Conservation (phyloP, 1,284 basidiomycete genomes). For the Trichosporon sp. region DNA sequence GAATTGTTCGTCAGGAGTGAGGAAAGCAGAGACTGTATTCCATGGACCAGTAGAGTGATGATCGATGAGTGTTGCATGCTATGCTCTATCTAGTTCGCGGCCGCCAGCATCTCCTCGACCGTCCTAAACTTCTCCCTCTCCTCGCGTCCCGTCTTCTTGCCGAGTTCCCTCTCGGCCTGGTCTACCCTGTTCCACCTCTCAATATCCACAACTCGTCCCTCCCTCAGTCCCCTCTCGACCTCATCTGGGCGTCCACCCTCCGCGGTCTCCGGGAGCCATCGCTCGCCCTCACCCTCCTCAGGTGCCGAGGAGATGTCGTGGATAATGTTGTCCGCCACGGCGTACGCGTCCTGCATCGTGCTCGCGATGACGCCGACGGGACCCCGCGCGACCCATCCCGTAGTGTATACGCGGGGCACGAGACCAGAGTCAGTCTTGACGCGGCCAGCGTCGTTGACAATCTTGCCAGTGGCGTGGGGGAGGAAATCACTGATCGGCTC, state of each 20-base stretch:
- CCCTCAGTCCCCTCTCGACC: constrained; percentile 31
- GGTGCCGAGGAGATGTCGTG: constrained; percentile 37
- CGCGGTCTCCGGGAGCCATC: constrained; percentile 29
- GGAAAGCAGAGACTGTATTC: no score
- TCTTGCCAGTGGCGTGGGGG: constrained; percentile 56
- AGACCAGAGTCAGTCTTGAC: constrained; percentile 48
- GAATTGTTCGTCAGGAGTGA: no score
- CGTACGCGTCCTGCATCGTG: constrained; percentile 92
- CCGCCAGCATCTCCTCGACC: constrained; percentile 63
- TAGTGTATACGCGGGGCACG: constrained; percentile 75
- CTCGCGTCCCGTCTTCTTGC: constrained; percentile 38
- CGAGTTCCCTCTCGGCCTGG: constrained; percentile 38
- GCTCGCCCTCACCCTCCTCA: background rate
- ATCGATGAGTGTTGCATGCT: background rate
- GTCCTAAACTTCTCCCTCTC: constrained; percentile 58
- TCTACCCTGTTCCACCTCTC: constrained; percentile 51
- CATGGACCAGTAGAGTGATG: background rate
- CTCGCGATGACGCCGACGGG: constrained; percentile 89
- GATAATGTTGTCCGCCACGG: constrained; percentile 47
- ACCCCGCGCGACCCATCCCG: constrained; percentile 91
- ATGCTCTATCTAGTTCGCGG: background rate
- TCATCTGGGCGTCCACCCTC: constrained; percentile 41
- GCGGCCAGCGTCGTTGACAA: constrained; percentile 54
- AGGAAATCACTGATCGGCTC: constrained; percentile 61
- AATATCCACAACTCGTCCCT: constrained; percentile 47